A percentile compares a stretch with the other conserved stretches of the same genome.
phyloP scores from a whole-genome alignment of 176 grass and related monocot species.

The Eleusine coracana region DNA sequence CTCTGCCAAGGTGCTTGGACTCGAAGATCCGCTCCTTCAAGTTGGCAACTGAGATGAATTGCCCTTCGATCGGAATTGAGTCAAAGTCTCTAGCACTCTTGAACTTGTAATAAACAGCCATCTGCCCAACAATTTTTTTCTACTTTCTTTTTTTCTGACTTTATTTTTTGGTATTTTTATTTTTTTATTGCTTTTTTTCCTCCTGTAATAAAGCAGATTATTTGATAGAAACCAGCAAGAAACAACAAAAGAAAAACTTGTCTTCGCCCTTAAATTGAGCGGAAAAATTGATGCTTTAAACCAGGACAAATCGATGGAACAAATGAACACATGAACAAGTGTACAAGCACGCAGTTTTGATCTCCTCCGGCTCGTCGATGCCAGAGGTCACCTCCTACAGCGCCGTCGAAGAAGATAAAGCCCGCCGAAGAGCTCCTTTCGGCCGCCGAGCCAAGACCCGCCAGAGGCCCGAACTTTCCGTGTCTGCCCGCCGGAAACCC shows the following conservation, averaged over 20 bases:
- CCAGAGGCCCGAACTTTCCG: not conserved
- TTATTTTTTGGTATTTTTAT: conserved; percentile 25
- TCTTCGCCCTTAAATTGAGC: conserved; percentile 48
- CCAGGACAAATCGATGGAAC: conserved; percentile 41
- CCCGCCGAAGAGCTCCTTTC: not conserved
- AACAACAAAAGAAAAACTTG: conserved; percentile 31
- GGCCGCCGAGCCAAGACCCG: not conserved
- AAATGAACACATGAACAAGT: conserved; percentile 47
- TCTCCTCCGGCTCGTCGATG: conserved; percentile 23
- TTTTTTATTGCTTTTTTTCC: conserved; percentile 18
- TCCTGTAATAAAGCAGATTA: conserved; percentile 49
- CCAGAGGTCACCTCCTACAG: conserved; percentile 25
- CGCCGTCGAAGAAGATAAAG: conserved; percentile 6
- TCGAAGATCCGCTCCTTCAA: conserved; percentile 98
- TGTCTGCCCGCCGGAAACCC: conserved; percentile 21
- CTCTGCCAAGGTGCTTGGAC: conserved; percentile 94
- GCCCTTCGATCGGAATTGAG: conserved; percentile 93
- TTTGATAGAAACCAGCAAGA: conserved; percentile 33
- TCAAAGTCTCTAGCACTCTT: conserved; percentile 97
- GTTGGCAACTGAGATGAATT: conserved; percentile 94
- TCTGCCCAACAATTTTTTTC: conserved; percentile 33
- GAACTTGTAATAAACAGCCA: conserved; percentile 99
- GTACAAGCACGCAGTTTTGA: conserved; percentile 44
- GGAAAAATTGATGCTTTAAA: conserved; percentile 52
- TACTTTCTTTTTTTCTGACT: conserved; percentile 51